phyloP scores from a whole-genome alignment of 768 basidiomycete species.

The Auriscalpium microsporum region DNA sequence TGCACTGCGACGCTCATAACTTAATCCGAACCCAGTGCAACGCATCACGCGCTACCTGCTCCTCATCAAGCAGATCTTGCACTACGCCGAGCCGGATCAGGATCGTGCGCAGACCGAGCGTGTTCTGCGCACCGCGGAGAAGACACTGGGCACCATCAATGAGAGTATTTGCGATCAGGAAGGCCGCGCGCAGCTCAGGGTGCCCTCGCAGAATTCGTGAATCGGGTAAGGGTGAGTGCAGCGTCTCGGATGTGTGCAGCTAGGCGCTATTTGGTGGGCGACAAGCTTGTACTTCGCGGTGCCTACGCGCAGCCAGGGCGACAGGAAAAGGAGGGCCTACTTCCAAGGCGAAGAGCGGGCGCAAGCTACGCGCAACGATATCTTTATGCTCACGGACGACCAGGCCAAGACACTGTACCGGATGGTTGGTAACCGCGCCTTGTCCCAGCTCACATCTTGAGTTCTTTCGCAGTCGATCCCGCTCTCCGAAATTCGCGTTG shows the following conservation, averaged over 20 bases:
- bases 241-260: not conserved
- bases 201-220: constrained; percentile 75
- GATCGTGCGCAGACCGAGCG: constrained; percentile 49
- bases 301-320: constrained; percentile 77
- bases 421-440: constrained; percentile 46
- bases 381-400: constrained; percentile 78
- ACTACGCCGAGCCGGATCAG: constrained; percentile 63
- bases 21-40: constrained; percentile 55
- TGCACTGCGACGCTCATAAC: too few relatives aligned
- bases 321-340: constrained; percentile 69
- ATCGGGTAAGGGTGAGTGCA: constrained; percentile 69
- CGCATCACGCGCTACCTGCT: constrained; percentile 92
- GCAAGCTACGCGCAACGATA: constrained; percentile 75
- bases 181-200: constrained; percentile 62
- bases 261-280: not conserved
- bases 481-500: constrained; percentile 56
- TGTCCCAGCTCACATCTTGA: not conserved
- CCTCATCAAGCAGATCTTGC: constrained; percentile 75
- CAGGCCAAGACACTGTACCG: constrained; percentile 63
- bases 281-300: constrained; percentile 79
- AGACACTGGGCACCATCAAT: constrained; percentile 73
- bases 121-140: constrained; percentile 59
- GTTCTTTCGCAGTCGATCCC: constrained; percentile 52
- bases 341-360: constrained; percentile 82
- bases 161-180: constrained; percentile 84